Evolutionary conservation across 2,329 filamentous ascomycete species (phyloP).

Genomic region (Diaporthe sp.): DNA sequence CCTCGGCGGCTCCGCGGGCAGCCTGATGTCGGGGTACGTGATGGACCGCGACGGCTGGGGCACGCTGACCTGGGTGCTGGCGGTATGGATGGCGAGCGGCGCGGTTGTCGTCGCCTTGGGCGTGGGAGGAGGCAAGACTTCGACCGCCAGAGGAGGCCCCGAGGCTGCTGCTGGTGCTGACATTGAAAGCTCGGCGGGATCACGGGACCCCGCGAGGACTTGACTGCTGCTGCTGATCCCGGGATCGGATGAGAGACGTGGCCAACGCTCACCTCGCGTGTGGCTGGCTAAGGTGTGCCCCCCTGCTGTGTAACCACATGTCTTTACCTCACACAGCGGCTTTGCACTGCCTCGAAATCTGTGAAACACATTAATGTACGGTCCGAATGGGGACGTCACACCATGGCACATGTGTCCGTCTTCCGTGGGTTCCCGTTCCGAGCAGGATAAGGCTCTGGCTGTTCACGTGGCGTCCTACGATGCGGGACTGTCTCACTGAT

Average conservation of each 20-base stretch:
- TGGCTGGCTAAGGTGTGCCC: background rate
- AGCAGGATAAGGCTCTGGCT: background rate
- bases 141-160: background rate
- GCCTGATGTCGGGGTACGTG: constrained; percentile 55
- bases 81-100: constrained; percentile 54
- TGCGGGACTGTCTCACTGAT: background rate
- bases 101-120: constrained; percentile 51
- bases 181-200: background rate
- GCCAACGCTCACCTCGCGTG: background rate
- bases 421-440: too few species aligned
- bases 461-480: constrained; percentile 1
- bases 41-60: constrained; percentile 55
- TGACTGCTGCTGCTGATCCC: background rate
- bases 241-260: background rate
- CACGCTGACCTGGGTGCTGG: constrained; percentile 55
- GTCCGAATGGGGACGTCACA: background rate
- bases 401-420: background rate
- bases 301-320: constrained; percentile 5
- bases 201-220: background rate
- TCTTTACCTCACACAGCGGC: background rate
- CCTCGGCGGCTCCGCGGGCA: constrained; percentile 55
- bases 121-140: constrained; percentile 47
- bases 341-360: background rate
- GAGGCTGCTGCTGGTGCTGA: constrained; percentile 6
- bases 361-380: background rate